These are phyloP conservation scores for Xylaria sp. DNA, from an alignment of 2,329 filamentous ascomycete genomes.

Conservation along the genomic window DNA sequence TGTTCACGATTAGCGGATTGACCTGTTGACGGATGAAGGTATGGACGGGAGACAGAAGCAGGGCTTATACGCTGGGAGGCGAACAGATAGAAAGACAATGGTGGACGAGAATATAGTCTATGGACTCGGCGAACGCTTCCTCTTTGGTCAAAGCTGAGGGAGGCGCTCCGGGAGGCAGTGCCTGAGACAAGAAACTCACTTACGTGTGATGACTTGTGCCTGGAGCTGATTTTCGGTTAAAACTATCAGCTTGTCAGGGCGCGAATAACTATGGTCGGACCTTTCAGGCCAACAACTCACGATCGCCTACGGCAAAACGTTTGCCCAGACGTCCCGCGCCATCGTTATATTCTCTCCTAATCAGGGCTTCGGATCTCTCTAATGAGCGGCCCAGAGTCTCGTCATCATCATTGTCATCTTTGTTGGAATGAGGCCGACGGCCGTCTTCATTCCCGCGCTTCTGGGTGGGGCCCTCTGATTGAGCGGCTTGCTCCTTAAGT, in stretches of 20 bases:
- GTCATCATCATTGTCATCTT: conserved; percentile 38
- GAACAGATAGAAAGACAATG: not conserved
- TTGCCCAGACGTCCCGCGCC: conserved; percentile 47
- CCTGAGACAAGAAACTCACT: not conserved
- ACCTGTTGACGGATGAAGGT: not conserved
- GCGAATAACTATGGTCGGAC: not conserved
- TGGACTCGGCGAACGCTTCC: not conserved
- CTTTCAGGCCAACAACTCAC: conserved; percentile 17
- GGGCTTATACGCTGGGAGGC: not conserved
- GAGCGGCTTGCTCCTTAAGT: conserved; percentile 32
- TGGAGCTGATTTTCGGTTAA: conserved; percentile 51
- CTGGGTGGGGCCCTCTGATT: conserved; percentile 30
- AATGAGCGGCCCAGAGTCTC: conserved; percentile 46
- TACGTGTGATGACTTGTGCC: conserved; percentile 50
- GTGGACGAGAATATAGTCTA: too few relatives aligned
- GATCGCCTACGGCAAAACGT: conserved; percentile 51
- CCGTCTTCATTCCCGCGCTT: conserved; percentile 4
- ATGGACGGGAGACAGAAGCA: not conserved
- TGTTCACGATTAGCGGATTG: not conserved
- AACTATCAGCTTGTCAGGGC: conserved; percentile 22
- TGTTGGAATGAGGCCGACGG: conserved; percentile 23
- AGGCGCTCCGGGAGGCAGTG: not conserved
- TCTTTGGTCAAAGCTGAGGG: not conserved
- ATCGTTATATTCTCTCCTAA: conserved; percentile 51
- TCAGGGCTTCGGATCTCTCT: conserved; percentile 46